Percentiles rank a stretch among this genome's conserved stretches.
Conservation (phyloP, 2,329 filamentous ascomycete species). For the Xylariaceae sp. region DNA sequence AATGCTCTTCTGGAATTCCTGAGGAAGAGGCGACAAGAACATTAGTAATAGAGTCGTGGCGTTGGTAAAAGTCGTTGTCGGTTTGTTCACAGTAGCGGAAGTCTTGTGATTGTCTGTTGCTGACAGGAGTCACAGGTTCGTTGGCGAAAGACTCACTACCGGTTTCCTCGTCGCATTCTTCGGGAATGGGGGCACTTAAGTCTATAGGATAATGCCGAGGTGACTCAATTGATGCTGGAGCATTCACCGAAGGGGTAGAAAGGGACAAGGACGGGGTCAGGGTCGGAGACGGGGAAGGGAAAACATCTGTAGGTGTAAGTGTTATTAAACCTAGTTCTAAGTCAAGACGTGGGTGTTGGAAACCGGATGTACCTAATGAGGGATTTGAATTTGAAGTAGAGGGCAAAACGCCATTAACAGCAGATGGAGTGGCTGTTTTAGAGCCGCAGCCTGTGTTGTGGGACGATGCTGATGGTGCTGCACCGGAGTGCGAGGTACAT, state of each 20-base stretch:
- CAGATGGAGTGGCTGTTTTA: not conserved
- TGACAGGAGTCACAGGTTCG: constrained; percentile 65
- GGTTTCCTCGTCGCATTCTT: constrained; percentile 60
- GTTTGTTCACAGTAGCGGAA: constrained; percentile 50
- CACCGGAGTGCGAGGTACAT: not conserved
- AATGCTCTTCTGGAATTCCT: constrained; percentile 26
- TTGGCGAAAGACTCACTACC: constrained; percentile 58
- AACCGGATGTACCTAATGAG: constrained; percentile 22
- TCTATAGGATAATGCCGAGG: constrained; percentile 54
- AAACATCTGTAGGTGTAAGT: constrained; percentile 23
- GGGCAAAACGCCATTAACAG: not conserved
- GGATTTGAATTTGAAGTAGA: not conserved
- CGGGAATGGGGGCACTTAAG: constrained; percentile 55
- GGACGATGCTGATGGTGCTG: not conserved
- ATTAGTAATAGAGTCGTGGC: constrained; percentile 32
- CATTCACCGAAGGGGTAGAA: constrained; percentile 21
- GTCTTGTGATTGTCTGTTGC: constrained; percentile 58
- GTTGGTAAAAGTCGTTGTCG: constrained; percentile 42
- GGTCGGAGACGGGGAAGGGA: too few relatives aligned
- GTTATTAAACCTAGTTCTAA: constrained; percentile 18
- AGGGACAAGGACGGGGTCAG: too few relatives aligned
- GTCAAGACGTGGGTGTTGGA: constrained; percentile 8
- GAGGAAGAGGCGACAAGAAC: constrained; percentile 20
- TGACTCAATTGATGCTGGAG: constrained; percentile 40
- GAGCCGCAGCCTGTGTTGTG: not conserved